These are phyloP conservation scores for Mollisia scopiformis DNA, from an alignment of 2,329 filamentous ascomycete species.

Conservation along the genomic window DNA sequence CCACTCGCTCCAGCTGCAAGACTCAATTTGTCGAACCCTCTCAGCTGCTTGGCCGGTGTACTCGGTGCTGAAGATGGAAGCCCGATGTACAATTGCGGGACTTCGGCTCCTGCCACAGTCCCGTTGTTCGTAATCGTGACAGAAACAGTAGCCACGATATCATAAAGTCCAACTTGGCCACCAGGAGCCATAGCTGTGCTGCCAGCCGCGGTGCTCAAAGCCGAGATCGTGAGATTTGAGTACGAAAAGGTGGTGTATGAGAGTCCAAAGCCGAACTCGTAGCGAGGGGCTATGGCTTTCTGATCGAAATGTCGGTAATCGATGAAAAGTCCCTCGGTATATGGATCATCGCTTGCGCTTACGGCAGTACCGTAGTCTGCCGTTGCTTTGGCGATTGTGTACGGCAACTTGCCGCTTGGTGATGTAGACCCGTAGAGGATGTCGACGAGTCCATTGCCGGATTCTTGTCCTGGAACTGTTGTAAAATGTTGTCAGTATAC, in stretches of 20 bases:
- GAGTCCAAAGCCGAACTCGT: constrained; percentile 51
- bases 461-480: constrained; percentile 59
- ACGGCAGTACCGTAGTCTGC: constrained; percentile 48
- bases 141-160: constrained; percentile 60
- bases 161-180: constrained; percentile 64
- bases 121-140: constrained; percentile 68
- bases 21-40: constrained; percentile 63
- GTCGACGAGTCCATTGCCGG: constrained; percentile 62
- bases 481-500: constrained; percentile 42
- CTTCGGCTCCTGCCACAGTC: constrained; percentile 49
- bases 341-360: constrained; percentile 37
- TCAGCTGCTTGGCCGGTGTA: constrained; percentile 58
- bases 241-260: constrained; percentile 57
- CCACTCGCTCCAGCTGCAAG: constrained; percentile 50
- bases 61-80: constrained; percentile 41
- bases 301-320: constrained; percentile 58
- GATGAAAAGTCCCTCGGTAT: constrained; percentile 50
- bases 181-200: constrained; percentile 37
- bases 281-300: constrained; percentile 38
- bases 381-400: constrained; percentile 61
- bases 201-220: constrained; percentile 9
- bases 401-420: constrained; percentile 47
- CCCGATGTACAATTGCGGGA: constrained; percentile 51
- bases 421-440: constrained; percentile 63
- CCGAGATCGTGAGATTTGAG: constrained; percentile 20